Percentiles rank a stretch among this genome's conserved stretches.
phyloP scores from a whole-genome alignment of 306 rosid genomes.

The Mimosa bimucronata region DNA sequence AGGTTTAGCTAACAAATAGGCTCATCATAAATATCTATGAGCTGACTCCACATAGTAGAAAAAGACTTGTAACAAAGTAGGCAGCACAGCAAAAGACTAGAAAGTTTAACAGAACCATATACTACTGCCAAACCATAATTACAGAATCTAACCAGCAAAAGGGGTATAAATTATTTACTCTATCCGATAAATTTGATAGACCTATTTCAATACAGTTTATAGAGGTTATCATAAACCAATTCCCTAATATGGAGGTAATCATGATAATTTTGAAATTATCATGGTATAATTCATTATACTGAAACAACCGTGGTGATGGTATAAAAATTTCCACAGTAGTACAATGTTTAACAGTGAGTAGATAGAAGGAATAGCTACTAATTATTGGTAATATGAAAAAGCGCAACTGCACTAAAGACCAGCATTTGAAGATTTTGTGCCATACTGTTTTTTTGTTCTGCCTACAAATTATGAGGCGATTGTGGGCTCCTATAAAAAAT shows the following conservation, averaged over 20 bases:
- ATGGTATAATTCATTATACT: not conserved
- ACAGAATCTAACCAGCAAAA: not conserved
- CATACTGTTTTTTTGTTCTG: too few relatives aligned
- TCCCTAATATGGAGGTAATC: not conserved
- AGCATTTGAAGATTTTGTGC: too few relatives aligned
- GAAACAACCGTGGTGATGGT: not conserved
- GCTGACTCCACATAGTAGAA: too few relatives aligned
- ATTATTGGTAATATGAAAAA: not conserved
- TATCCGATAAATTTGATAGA: not conserved
- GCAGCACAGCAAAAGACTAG: not conserved
- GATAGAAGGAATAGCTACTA: not conserved
- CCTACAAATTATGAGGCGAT: too few relatives aligned
- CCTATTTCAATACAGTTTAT: too few relatives aligned
- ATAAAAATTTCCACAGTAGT: not conserved
- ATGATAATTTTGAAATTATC: not conserved
- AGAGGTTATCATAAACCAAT: not conserved
- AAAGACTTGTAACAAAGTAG: not conserved
- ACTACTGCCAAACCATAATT: not conserved
- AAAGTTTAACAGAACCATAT: not conserved
- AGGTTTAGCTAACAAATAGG: not conserved
- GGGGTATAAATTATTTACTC: not conserved
- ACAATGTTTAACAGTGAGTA: not conserved
- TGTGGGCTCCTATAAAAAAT: too few relatives aligned
- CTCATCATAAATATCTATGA: not conserved
- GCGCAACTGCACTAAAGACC: too few relatives aligned